Percentiles rank a stretch among this genome's conserved stretches.
Evolutionary conservation across 257 asterid genomes (phyloP).

Genomic region (Solanum lignicaule): DNA sequence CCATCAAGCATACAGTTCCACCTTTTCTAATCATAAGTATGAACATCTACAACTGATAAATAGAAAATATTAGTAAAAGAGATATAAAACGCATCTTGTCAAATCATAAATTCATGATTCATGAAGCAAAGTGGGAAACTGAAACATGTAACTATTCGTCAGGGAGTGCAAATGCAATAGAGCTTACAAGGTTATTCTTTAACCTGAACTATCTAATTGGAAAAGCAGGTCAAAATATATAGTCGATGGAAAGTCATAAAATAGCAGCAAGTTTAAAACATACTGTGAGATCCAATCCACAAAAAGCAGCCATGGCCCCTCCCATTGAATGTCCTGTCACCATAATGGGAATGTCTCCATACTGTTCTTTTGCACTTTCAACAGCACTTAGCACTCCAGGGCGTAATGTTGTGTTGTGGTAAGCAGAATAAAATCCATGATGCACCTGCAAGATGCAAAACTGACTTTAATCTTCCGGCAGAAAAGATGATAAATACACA

Average conservation of each 20-base stretch:
- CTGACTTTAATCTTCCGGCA: not conserved
- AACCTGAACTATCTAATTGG: not conserved
- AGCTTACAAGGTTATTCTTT: not conserved
- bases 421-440: conserved; percentile 90
- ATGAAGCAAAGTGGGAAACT: not conserved
- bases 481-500: not conserved
- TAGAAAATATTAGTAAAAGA: not conserved
- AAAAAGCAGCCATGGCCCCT: conserved; percentile 93
- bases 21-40: not conserved
- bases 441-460: conserved; percentile 53
- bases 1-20: not conserved
- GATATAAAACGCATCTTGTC: not conserved
- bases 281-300: conserved; percentile 89
- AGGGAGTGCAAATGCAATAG: not conserved
- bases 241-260: conserved; percentile 3
- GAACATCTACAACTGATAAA: not conserved
- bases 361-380: conserved; percentile 37
- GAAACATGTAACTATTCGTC: not conserved
- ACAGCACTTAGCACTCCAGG: conserved; percentile 68
- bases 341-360: conserved; percentile 59
- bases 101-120: not conserved
- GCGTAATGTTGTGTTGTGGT: conserved; percentile 77
- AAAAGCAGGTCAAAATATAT: not conserved
- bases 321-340: conserved; percentile 99
- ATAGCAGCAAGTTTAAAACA: not conserved